Conservation (phyloP, 106 monocot species). For the Posidonia australis region DNA sequence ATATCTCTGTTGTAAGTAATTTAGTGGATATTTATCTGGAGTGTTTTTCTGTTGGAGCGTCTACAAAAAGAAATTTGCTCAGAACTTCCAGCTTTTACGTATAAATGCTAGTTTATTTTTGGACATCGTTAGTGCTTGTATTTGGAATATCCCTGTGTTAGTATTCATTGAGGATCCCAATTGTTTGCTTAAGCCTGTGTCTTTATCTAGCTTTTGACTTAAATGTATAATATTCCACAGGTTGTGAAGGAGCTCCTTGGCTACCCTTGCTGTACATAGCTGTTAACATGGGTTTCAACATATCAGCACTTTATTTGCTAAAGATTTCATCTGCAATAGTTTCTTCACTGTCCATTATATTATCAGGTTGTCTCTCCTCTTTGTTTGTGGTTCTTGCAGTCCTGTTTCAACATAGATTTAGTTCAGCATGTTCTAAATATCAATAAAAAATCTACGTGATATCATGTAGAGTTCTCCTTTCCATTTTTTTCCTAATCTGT, state of each 20-base stretch:
- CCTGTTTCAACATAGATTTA: background rate
- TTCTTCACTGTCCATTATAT: constrained; percentile 62
- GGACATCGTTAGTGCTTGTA: too few relatives aligned
- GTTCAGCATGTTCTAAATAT: background rate
- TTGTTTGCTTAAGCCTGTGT: too few relatives aligned
- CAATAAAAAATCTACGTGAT: background rate
- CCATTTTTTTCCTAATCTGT: background rate
- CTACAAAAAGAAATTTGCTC: too few relatives aligned
- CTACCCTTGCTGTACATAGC: constrained; percentile 70
- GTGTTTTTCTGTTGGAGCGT: too few relatives aligned
- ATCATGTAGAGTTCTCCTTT: background rate
- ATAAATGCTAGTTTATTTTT: too few relatives aligned
- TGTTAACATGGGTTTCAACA: constrained; percentile 86
- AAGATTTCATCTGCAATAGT: constrained; percentile 92
- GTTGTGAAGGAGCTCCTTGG: constrained; percentile 87
- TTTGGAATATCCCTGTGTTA: too few relatives aligned
- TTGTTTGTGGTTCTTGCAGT: too few relatives aligned
- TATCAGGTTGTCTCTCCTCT: constrained; percentile 57
- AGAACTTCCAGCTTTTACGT: too few relatives aligned
- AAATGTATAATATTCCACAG: constrained; percentile 27
- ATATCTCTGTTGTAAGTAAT: too few relatives aligned
- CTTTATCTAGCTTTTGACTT: background rate
- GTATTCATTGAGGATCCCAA: too few relatives aligned
- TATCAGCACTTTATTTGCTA: constrained; percentile 80
- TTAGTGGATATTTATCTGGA: too few relatives aligned